Conservation (phyloP, 2,329 filamentous ascomycete genomes). For the Calonectria hongkongensis region DNA sequence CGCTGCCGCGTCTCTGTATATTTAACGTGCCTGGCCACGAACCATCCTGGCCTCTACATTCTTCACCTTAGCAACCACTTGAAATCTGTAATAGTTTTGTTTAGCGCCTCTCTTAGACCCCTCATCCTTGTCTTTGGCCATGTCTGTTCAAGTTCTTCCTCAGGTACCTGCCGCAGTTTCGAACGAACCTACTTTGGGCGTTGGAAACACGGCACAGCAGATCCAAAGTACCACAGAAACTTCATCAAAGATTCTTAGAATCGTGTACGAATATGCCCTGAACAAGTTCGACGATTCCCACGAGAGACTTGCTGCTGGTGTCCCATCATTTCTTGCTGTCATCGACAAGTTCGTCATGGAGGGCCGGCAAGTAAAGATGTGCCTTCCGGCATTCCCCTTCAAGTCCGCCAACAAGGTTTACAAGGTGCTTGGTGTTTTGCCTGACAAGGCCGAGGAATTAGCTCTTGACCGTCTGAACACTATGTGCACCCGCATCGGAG, state of each 20-base stretch:
- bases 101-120: no score
- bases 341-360: conserved; percentile 50
- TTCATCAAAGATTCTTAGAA: conserved; percentile 52
- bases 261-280: conserved; percentile 53
- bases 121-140: no score
- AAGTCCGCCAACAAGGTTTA: conserved; percentile 50
- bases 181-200: no score
- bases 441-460: conserved; percentile 58
- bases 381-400: conserved; percentile 55
- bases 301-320: conserved; percentile 42
- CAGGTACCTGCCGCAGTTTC: no score
- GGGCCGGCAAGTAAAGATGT: conserved; percentile 47
- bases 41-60: no score
- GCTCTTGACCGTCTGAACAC: conserved; percentile 52
- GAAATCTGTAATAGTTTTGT: no score
- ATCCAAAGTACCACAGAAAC: conserved; percentile 60
- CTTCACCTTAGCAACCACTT: no score
- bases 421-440: conserved; percentile 56
- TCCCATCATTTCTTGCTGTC: conserved; percentile 48
- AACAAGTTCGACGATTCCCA: conserved; percentile 53
- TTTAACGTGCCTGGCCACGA: no score
- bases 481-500: conserved; percentile 53
- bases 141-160: no score
- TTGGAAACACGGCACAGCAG: conserved; percentile 57
- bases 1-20: no score